Evolutionary conservation across 371 early-diverging fungal genomes (phyloP).

Genomic region (Circinella minor): DNA sequence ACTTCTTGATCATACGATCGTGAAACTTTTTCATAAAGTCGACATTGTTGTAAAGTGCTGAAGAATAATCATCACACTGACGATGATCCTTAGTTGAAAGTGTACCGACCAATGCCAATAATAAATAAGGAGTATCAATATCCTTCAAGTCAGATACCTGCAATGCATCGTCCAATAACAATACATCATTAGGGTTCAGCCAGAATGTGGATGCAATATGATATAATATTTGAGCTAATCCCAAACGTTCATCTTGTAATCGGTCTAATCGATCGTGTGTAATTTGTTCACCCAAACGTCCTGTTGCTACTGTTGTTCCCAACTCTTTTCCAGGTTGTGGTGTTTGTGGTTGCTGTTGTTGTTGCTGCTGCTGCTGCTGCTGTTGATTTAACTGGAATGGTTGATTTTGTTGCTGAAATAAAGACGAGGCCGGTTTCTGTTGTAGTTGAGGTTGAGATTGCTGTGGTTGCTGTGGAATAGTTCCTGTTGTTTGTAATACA

Average conservation of each 20-base stretch:
- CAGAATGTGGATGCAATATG: constrained; percentile 55
- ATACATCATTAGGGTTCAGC: constrained; percentile 53
- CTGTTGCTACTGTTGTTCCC: constrained; percentile 16
- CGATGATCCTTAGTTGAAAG: constrained; percentile 46
- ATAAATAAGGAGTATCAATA: constrained; percentile 56
- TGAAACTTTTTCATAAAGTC: constrained; percentile 34
- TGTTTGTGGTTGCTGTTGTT: background rate
- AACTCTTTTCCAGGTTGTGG: constrained; percentile 14
- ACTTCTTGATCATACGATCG: constrained; percentile 30
- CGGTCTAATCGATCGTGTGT: constrained; percentile 49
- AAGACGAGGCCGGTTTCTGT: constrained; percentile 30
- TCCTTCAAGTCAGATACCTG: constrained; percentile 59
- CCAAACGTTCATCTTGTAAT: constrained; percentile 62
- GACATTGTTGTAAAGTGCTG: constrained; percentile 12
- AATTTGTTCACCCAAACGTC: constrained; percentile 50
- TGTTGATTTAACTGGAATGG: no score
- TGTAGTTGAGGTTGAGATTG: constrained; percentile 30
- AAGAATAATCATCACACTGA: background rate
- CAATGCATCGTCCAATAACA: constrained; percentile 56
- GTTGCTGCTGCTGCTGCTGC: no score
- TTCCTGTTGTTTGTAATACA: constrained; percentile 34
- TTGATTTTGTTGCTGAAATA: constrained; percentile 16
- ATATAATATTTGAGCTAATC: constrained; percentile 63
- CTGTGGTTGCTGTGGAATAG: constrained; percentile 21
- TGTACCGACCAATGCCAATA: constrained; percentile 59